phyloP scores from a whole-genome alignment of 495 filamentous ascomycete genomes.

The Podospora comata region DNA sequence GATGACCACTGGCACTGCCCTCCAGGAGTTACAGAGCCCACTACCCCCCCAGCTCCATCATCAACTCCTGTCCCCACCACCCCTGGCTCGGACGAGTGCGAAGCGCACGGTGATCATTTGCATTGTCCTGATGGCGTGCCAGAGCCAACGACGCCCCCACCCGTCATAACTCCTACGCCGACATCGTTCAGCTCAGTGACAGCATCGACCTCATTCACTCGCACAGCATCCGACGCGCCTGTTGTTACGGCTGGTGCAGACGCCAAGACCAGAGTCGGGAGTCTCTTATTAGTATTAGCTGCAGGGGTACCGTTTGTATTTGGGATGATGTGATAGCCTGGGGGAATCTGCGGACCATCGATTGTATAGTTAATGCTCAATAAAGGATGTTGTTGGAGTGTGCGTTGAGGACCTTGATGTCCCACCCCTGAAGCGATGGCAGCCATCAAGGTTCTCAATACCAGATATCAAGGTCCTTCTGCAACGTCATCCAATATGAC shows the following conservation, averaged over 20 bases:
- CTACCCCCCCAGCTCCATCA: neutral
- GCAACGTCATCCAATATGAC: neutral
- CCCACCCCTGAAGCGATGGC: neutral
- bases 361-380: neutral
- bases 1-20: neutral
- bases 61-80: neutral
- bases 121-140: neutral
- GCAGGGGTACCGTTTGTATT: neutral
- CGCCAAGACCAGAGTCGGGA: neutral
- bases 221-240: neutral
- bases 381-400: neutral
- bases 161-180: neutral
- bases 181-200: neutral
- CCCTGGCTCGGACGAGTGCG: neutral
- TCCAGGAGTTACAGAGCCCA: neutral
- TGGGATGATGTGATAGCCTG: neutral
- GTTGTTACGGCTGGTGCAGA: neutral
- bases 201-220: neutral
- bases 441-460: neutral
- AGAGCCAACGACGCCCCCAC: neutral
- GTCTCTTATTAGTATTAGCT: neutral
- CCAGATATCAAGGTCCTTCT: neutral
- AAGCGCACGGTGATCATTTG: neutral
- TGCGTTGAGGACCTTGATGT: neutral
- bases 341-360: neutral